Evolutionary conservation across 306 rosid genomes (phyloP), one percentile per base, ranked within the genome.

Genomic region (Trifolium fragiferum): DNA sequence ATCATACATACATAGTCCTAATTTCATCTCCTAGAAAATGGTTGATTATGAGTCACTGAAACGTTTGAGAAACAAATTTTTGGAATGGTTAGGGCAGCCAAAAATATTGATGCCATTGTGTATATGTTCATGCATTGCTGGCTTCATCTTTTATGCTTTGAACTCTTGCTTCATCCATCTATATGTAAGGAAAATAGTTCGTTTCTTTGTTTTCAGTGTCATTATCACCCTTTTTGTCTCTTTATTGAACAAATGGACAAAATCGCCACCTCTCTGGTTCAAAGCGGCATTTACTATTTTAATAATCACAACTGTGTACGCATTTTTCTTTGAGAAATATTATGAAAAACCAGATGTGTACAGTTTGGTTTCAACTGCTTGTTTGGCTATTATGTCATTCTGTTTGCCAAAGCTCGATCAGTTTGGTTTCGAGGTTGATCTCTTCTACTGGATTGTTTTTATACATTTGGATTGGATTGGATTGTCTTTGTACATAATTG

Each of bases 81-180:
- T 40, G 3, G 10, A 2, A 40, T 40, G 13, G 46, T 3, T 40
- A 40, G 2, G 12, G 46, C 14, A 50, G 20, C 62, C 62, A 11
- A 4, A 18, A 13, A 8, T 51, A 16, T 70, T 49, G 64, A 70
- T 84, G 75, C 84, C 87, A 89, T 0, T 51, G 14, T 3, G 49
- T 13, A 11, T 53, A 19, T 19, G 2, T 7, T 70, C 64, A 0
- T 14, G 50, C 8, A 4, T 35, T 18, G 20, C 35, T 70, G 75
- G 65, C 13, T 8, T 70, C 23, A 0, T 70, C 0, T 70, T 38
- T 37, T 70, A 37, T 10, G 65, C 38, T 37, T 21, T 70, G 1
- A 70, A 66, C 30, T 70, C 53, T 20, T 70, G 38, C 14, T 70
- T 54, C 65, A 53, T 12, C 37, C 2, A 35, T 55, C 9, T 70